Conservation (phyloP, 2,329 filamentous ascomycete species). For the Colletotrichum shisoi region DNA sequence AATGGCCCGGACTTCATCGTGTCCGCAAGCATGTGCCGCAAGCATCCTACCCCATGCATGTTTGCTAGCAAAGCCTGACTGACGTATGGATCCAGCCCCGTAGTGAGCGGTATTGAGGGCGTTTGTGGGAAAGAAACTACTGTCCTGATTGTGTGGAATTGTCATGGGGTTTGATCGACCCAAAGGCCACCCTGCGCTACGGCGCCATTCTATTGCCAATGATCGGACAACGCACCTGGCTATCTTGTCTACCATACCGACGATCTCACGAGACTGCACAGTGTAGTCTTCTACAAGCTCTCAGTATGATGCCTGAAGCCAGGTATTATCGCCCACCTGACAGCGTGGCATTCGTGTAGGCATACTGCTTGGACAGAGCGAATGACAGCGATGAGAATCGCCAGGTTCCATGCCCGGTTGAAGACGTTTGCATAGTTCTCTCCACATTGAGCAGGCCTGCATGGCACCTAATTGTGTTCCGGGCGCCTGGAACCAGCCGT, state of each 20-base stretch:
- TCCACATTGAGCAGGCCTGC: neutral
- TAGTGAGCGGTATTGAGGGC: neutral
- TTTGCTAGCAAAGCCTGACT: neutral
- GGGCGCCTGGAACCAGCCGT: too few species aligned
- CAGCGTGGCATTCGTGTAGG: constrained; percentile 2
- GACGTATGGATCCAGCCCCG: neutral
- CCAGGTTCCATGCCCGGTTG: neutral
- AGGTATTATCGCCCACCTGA: neutral
- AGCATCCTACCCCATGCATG: neutral
- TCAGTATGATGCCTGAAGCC: neutral
- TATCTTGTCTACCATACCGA: neutral
- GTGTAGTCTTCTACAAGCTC: too few species aligned
- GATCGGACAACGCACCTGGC: neutral
- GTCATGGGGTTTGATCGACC: neutral
- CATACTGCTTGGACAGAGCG: neutral
- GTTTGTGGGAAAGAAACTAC: neutral
- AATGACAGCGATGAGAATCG: neutral
- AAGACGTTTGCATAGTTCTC: neutral
- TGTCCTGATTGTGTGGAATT: neutral
- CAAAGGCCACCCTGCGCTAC: neutral
- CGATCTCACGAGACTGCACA: neutral
- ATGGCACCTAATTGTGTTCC: neutral
- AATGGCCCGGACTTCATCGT: neutral
- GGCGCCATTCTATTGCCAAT: neutral
- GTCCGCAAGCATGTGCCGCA: neutral